phyloP scores from a whole-genome alignment of 2,329 filamentous ascomycete species.

The Pseudomassariella vexata region DNA sequence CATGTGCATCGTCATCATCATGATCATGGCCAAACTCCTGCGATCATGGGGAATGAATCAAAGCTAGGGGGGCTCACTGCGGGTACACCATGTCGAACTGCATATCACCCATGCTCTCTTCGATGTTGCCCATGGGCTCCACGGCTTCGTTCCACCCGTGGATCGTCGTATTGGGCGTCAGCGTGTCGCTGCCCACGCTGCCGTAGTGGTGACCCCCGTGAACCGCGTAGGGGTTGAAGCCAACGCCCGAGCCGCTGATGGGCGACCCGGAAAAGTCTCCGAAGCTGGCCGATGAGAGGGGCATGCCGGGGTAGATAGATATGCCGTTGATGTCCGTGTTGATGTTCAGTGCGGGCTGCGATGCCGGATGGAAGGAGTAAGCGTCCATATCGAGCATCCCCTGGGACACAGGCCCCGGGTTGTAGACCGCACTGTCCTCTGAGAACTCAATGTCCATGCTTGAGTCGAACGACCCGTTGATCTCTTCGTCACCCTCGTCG shows the following conservation, averaged over 20 bases:
- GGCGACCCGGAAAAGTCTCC: conserved; percentile 15
- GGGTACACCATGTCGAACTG: conserved; percentile 19
- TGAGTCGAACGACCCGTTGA: conserved; percentile 27
- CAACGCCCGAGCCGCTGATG: conserved; percentile 11
- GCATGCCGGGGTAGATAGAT: conserved; percentile 13
- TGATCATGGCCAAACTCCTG: not conserved
- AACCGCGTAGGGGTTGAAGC: conserved; percentile 14
- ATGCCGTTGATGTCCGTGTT: conserved; percentile 12
- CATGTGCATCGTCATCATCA: conserved; percentile 13
- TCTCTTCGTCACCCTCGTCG: conserved; percentile 33
- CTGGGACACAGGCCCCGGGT: no score
- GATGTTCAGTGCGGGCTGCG: conserved; percentile 12
- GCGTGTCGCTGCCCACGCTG: conserved; percentile 19
- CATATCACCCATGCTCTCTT: conserved; percentile 17
- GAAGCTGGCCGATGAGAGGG: conserved; percentile 25
- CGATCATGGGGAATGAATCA: not conserved
- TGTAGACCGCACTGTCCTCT: no score
- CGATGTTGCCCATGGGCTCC: conserved; percentile 14
- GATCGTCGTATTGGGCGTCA: conserved; percentile 17
- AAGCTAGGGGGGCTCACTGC: conserved; percentile 10
- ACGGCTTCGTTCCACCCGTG: no score
- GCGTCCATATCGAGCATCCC: no score
- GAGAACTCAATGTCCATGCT: conserved; percentile 23
- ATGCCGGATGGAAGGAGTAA: conserved; percentile 14
- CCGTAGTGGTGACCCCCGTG: conserved; percentile 18